Conservation (phyloP, 2,329 filamentous ascomycete species). For the Scortechinia acanthostroma region DNA sequence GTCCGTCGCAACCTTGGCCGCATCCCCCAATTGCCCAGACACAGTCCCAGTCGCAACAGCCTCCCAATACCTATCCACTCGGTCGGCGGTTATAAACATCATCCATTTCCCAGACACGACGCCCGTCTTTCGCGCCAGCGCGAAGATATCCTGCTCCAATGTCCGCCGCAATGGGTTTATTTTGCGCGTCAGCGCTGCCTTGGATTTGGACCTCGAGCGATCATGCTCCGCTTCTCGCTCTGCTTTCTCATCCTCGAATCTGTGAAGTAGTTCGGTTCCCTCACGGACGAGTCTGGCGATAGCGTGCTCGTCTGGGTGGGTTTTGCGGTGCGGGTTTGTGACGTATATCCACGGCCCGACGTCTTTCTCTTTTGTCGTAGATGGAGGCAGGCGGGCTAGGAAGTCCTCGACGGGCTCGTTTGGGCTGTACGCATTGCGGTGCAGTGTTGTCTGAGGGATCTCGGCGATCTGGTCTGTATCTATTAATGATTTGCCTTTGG, state of each 20-base stretch:
- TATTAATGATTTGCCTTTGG: no score
- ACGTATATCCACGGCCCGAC: background rate
- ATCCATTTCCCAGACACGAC: background rate
- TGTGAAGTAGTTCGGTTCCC: background rate
- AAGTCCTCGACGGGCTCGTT: background rate
- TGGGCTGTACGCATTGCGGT: background rate
- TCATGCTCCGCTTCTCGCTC: background rate
- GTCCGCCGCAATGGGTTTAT: background rate
- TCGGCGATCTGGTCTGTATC: no score
- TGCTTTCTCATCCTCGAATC: background rate
- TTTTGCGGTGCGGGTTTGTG: background rate
- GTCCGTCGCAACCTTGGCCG: background rate
- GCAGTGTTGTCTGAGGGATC: background rate
- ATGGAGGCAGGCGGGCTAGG: background rate
- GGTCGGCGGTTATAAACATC: background rate
- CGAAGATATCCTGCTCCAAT: background rate
- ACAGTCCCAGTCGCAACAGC: background rate
- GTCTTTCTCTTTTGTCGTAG: background rate
- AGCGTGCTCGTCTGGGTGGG: background rate
- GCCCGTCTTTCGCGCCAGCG: background rate
- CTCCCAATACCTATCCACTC: background rate
- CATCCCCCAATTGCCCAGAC: background rate
- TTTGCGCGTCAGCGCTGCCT: background rate
- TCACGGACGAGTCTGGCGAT: background rate
- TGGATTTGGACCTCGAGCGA: background rate